Evolutionary conservation across 371 early-diverging fungal species (phyloP), one percentile per base, ranked within the genome.

Genomic region (Rhizopus microsporus): DNA sequence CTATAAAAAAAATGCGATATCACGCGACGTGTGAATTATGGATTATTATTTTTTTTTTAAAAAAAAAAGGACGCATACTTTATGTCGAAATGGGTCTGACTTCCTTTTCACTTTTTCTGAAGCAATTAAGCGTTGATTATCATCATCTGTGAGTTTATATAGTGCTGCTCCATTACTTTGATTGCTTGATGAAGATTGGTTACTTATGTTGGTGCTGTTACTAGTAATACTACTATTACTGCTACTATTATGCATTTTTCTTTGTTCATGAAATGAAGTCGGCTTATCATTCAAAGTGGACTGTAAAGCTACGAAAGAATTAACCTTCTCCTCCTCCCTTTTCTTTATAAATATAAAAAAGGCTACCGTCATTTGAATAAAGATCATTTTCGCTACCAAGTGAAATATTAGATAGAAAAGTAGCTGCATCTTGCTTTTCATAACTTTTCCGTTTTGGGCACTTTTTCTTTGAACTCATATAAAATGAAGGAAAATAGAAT

Each of bases 101-200:
- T 71, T 73, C 51, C 67, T 71, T 54, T 77, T 77, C 5, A 77
- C 65, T 49, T 77, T 77, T 57, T 77, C 77, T 43, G 74, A 77
- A n/a, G 77, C 77, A 63, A 77, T 77, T 6, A 74, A 74, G 5
- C 71, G 67, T 38, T 73, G 65, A 50, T 71, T 77, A 54, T 77
- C 74, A 53, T 77, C 72, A 54, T 74, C 57, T 13, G 74, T 74
- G 38, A 77, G 53, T 63, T 75, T 72, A 39, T 70, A 65, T 35
- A 72, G 70, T 15, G 66, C 61, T 13, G 63, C 57, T 30, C 35
- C 52, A 42, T 16, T 38, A 16, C 59, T 59, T 30, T 37, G 34
- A 47, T 31, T 46, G 35, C 54, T 52, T 13, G 54, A 59, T 39
- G 46, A 13, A 3, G 6, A 29, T 45, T 32, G 13, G 8, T 29